Conservation (phyloP, 192 early-diverging fungal species). For the Backusella australiensis region DNA sequence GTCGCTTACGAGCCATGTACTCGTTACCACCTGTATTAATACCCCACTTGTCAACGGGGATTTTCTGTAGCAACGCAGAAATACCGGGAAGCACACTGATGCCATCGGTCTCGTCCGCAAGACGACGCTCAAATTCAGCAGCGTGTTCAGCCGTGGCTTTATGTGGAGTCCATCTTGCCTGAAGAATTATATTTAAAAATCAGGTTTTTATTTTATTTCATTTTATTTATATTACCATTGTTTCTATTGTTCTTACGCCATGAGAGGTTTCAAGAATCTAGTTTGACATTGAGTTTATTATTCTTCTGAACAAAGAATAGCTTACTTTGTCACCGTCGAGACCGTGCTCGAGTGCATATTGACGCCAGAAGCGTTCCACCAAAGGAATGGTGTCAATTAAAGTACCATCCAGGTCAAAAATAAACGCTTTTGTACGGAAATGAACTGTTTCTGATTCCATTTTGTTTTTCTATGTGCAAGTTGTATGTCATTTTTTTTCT, state of each 20-base stretch:
- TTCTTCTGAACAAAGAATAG: not conserved
- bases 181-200: not conserved
- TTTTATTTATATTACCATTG: conserved; percentile 27
- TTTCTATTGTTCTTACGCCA: conserved; percentile 48
- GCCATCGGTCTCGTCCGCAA: conserved; percentile 38
- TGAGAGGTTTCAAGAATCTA: conserved; percentile 46
- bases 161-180: conserved; percentile 38
- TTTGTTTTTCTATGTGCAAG: not conserved
- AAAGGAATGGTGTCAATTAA: conserved; percentile 50
- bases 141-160: conserved; percentile 21
- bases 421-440: conserved; percentile 24
- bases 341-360: conserved; percentile 40
- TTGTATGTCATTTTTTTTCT: not conserved
- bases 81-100: conserved; percentile 49
- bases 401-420: conserved; percentile 48
- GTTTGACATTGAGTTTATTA: not conserved
- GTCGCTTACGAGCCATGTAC: conserved; percentile 41
- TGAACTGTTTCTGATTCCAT: not conserved
- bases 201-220: not conserved
- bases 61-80: conserved; percentile 22
- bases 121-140: conserved; percentile 15
- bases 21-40: conserved; percentile 43
- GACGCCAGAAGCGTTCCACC: conserved; percentile 47
- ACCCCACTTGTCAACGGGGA: conserved; percentile 35
- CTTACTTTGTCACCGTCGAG: conserved; percentile 40